phyloP scores from a whole-genome alignment of 139 green algal species.

The Tetraselmis striata region DNA sequence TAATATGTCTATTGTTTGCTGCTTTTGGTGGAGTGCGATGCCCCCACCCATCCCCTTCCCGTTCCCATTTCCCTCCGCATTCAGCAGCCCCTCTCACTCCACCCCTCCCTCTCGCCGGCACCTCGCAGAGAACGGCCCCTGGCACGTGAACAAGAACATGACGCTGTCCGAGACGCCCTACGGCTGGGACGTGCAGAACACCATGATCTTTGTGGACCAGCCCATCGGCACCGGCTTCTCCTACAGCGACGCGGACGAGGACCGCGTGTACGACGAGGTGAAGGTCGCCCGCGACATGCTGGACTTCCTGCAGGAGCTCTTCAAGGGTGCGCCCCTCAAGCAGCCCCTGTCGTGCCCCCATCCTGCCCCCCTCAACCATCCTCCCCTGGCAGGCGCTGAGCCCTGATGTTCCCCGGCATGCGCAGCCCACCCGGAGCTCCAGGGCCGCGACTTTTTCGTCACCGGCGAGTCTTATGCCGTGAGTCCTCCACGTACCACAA shows the following conservation, averaged over 20 bases:
- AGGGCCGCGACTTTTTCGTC: conserved; percentile 68
- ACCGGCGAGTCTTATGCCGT: conserved; percentile 82
- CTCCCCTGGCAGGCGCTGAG: too few species aligned
- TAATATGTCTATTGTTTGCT: too few species aligned
- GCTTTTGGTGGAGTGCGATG: too few species aligned
- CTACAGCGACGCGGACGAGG: conserved; percentile 45
- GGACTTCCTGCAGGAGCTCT: conserved; percentile 86
- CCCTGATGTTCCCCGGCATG: neutral
- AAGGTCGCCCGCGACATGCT: conserved; percentile 87
- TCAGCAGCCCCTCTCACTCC: too few species aligned
- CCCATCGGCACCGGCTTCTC: conserved; percentile 91
- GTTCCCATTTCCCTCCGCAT: too few species aligned
- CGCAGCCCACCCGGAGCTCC: conserved; percentile 59
- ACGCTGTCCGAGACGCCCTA: conserved; percentile 57
- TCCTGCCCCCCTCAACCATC: too few species aligned
- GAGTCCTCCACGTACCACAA: too few species aligned
- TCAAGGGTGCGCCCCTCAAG: conserved; percentile 34
- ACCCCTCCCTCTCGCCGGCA: too few species aligned
- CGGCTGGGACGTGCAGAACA: conserved; percentile 53
- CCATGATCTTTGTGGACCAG: conserved; percentile 85
- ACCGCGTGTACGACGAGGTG: conserved; percentile 47
- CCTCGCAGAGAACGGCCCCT: conserved; percentile 80
- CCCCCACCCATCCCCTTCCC: too few species aligned
- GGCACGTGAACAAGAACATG: conserved; percentile 57
- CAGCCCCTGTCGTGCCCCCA: neutral